These are phyloP conservation scores for Trypanosomatidae sp. DNA, from an alignment of 208 protist species.

Conservation along the genomic window DNA sequence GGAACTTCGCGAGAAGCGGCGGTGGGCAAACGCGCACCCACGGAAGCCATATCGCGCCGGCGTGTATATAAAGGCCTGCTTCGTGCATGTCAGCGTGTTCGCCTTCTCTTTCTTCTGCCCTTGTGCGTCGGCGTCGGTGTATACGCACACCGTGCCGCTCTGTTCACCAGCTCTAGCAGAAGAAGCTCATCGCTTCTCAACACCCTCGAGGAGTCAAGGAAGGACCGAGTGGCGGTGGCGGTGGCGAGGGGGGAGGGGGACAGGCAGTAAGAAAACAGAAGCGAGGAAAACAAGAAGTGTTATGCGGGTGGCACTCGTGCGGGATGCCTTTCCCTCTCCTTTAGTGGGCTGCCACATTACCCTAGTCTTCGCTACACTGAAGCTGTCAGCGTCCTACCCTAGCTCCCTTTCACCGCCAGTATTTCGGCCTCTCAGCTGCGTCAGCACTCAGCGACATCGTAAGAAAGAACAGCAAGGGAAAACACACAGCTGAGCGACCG, in stretches of 20 bases:
- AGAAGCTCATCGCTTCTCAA: neutral
- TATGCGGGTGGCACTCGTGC: neutral
- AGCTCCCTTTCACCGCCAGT: neutral
- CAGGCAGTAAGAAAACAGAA: neutral
- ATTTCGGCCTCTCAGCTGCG: neutral
- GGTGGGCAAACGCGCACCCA: neutral
- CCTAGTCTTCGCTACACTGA: neutral
- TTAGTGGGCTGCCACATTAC: neutral
- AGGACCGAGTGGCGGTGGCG: too few species aligned
- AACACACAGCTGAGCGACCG: neutral
- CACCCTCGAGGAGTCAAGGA: neutral
- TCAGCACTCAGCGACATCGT: neutral
- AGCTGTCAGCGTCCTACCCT: neutral
- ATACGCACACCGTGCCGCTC: neutral
- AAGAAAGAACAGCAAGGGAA: neutral
- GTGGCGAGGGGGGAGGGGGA: neutral
- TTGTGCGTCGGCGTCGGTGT: neutral
- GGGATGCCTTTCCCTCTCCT: neutral
- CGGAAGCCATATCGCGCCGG: neutral
- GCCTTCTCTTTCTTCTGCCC: neutral
- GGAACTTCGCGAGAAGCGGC: conserved; percentile 42
- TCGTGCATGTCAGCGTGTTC: neutral
- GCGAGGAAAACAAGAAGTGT: neutral
- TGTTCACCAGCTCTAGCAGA: neutral
- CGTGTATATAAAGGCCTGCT: neutral